Evolutionary conservation across 2,329 filamentous ascomycete genomes (phyloP).

Genomic region (Incumbomyces delicatus): DNA sequence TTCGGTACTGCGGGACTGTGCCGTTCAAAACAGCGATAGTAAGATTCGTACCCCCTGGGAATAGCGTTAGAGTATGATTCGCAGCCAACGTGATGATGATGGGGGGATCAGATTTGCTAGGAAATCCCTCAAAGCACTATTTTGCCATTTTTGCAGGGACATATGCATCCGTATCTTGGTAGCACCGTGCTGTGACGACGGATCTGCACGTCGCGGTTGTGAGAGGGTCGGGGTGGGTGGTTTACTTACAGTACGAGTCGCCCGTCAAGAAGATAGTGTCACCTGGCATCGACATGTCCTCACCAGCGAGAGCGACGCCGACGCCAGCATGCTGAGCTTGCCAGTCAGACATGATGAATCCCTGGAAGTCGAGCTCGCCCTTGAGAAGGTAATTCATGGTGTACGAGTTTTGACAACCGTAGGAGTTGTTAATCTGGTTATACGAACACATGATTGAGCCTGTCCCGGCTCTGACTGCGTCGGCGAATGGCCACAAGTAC

Average conservation of each 20-base stretch:
- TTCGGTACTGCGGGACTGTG: conserved; percentile 72
- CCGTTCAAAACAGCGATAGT: conserved; percentile 83
- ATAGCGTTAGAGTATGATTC: no score
- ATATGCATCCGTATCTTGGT: no score
- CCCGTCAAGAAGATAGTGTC: conserved; percentile 69
- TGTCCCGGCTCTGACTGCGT: conserved; percentile 57
- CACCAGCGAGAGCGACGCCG: conserved; percentile 53
- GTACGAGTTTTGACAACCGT: conserved; percentile 55
- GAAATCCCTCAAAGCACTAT: no score
- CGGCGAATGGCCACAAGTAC: conserved; percentile 56
- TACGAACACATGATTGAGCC: conserved; percentile 61
- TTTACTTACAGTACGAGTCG: conserved; percentile 50
- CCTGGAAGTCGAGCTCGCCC: conserved; percentile 64
- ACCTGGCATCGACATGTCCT: conserved; percentile 79
- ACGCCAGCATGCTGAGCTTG: conserved; percentile 64
- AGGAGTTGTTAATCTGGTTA: conserved; percentile 61
- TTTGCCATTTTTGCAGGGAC: no score
- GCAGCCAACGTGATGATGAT: no score
- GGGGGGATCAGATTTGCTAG: no score
- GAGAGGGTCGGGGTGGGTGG: no score
- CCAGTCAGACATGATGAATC: conserved; percentile 65
- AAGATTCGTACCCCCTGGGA: conserved; percentile 61
- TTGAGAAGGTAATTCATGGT: conserved; percentile 56
- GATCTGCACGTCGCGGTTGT: no score
- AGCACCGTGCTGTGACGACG: no score